Evolutionary conservation across 805 yeast genomes (phyloP).

Genomic region (Yarrowia osloensis): DNA sequence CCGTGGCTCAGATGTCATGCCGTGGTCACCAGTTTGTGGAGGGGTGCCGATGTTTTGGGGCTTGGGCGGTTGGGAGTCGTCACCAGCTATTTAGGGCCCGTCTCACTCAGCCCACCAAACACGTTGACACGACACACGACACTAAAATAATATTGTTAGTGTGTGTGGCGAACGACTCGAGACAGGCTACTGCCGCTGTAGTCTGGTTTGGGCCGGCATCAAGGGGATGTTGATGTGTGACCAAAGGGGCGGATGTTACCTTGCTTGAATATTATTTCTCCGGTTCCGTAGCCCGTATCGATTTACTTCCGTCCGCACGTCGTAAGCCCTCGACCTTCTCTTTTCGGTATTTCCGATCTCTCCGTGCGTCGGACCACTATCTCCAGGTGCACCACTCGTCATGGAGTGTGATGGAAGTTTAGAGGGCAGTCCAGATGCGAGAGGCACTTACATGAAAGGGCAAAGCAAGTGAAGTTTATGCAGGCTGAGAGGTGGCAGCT

Average conservation of each 20-base stretch:
- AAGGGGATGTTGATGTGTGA: neutral
- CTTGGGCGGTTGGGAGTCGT: neutral
- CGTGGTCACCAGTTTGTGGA: neutral
- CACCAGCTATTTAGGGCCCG: neutral
- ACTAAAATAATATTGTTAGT: neutral
- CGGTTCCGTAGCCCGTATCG: neutral
- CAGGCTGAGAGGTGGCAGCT: conserved; percentile 1
- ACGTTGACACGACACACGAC: conserved; percentile 22
- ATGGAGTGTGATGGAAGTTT: conserved; percentile 29
- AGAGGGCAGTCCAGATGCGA: conserved; percentile 27
- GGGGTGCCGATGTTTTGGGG: neutral
- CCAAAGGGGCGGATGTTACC: neutral
- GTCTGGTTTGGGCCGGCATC: neutral
- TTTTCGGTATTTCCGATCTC: neutral
- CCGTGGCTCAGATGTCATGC: neutral
- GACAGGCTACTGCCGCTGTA: conserved; percentile 3
- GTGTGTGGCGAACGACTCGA: conserved; percentile 4
- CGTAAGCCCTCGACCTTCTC: neutral
- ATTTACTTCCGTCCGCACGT: neutral
- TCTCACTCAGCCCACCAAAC: conserved; percentile 23
- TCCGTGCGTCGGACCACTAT: conserved; percentile 12
- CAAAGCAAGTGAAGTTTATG: conserved; percentile 22
- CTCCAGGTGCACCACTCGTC: neutral
- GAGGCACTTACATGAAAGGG: conserved; percentile 22
- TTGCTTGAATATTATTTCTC: neutral